Conservation (phyloP, 129 eudicot genomes). For the Sambucus nigra region DNA sequence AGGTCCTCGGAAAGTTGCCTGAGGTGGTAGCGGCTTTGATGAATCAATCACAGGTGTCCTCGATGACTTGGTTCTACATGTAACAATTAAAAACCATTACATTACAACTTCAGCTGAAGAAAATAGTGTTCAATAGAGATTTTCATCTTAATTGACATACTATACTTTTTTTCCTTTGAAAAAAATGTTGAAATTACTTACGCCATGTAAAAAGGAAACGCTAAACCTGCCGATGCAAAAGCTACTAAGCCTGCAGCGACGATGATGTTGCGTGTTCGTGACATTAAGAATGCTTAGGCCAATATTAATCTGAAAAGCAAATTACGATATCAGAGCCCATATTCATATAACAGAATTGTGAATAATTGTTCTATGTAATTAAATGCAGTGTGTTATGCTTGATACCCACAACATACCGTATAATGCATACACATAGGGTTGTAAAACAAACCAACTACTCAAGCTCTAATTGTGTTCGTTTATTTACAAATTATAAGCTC, state of each 20-base stretch:
- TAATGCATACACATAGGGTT: not conserved
- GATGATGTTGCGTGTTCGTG: constrained; percentile 61
- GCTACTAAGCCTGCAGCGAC: constrained; percentile 76
- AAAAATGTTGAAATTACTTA: constrained; percentile 24
- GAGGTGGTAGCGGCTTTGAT: constrained; percentile 92
- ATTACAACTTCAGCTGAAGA: too few relatives aligned
- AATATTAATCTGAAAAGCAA: constrained; percentile 15
- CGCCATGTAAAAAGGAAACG: constrained; percentile 99
- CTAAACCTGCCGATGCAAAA: constrained; percentile 80
- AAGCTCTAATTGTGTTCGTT: too few relatives aligned
- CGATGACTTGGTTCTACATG: constrained; percentile 56
- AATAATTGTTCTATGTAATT: not conserved
- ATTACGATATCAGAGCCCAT: not conserved
- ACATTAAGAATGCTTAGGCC: constrained; percentile 33
- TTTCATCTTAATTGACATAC: too few relatives aligned
- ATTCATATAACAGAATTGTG: too few relatives aligned
- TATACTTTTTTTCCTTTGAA: too few relatives aligned
- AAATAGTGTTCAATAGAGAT: too few relatives aligned
- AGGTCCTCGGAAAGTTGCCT: constrained; percentile 98
- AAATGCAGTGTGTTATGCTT: not conserved
- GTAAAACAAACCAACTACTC: too few relatives aligned
- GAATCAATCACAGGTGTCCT: constrained; percentile 83
- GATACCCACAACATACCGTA: not conserved
- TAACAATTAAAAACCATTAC: not conserved
- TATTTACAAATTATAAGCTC: too few relatives aligned